These are phyloP conservation scores for Podaxis sp. DNA, from an alignment of 768 basidiomycete genomes.

Conservation along the genomic window DNA sequence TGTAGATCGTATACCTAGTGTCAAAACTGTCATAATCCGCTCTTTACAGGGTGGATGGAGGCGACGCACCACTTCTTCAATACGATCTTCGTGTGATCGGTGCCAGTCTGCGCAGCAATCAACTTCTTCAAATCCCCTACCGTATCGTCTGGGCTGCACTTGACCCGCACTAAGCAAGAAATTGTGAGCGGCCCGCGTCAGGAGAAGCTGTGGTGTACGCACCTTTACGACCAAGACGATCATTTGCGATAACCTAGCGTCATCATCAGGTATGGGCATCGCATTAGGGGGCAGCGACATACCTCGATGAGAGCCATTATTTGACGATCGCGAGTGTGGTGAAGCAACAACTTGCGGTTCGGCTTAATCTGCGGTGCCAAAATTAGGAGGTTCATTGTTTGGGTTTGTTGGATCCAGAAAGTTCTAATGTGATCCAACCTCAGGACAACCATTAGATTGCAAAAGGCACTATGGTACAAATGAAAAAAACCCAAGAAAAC, in stretches of 20 bases:
- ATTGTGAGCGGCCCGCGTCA: background rate
- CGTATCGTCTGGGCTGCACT: slow-evolving; percentile 93
- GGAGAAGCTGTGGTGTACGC: slow-evolving; percentile 4
- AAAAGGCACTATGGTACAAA: background rate
- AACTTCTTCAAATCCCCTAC: slow-evolving; percentile 97
- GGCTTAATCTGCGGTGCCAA: background rate
- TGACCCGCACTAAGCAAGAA: slow-evolving; percentile 76
- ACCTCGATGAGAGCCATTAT: slow-evolving; percentile 60
- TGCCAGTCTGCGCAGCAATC: slow-evolving; percentile 95
- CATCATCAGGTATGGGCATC: background rate
- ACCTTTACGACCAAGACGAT: slow-evolving; percentile 95
- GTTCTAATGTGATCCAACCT: background rate
- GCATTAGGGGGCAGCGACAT: slow-evolving; percentile 13
- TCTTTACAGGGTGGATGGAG: background rate
- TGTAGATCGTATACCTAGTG: slow-evolving; percentile 88
- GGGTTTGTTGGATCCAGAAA: background rate
- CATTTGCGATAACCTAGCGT: slow-evolving; percentile 87
- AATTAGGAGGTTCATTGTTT: background rate
- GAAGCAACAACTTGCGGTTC: background rate
- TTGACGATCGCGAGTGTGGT: background rate
- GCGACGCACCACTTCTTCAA: slow-evolving; percentile 91
- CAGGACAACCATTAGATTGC: background rate
- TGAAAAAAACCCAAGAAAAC: background rate
- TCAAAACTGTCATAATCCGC: background rate
- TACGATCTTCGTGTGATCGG: slow-evolving; percentile 80